These are phyloP conservation scores for Cryptosporidium andersoni DNA, from an alignment of 169 alveolate genomes.

Conservation along the genomic window DNA sequence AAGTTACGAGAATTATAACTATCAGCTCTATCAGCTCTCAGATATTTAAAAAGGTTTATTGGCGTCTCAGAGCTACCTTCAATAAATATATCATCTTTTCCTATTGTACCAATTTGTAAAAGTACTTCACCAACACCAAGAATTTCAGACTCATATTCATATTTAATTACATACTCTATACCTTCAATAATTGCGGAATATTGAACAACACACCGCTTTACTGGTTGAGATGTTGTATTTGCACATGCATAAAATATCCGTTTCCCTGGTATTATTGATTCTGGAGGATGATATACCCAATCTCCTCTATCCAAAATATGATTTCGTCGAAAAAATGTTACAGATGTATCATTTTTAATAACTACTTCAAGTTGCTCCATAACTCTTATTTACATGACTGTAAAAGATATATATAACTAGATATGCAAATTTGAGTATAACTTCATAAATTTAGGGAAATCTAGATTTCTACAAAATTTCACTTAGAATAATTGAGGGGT, in stretches of 20 bases:
- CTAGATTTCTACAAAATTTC: too few species aligned
- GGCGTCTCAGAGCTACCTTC: background rate
- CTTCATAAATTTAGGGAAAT: too few species aligned
- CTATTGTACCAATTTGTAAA: conserved; percentile 26
- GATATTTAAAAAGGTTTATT: too few species aligned
- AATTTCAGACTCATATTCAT: conserved; percentile 37
- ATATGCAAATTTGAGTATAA: too few species aligned
- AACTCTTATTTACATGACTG: background rate
- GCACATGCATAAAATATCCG: conserved; percentile 51
- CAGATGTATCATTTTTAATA: conserved; percentile 43
- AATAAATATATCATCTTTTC: conserved; percentile 4
- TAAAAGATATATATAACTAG: background rate
- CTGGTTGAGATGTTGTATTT: conserved; percentile 26
- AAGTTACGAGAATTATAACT: background rate
- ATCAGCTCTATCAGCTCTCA: background rate
- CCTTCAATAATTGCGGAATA: conserved; percentile 46
- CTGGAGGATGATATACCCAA: conserved; percentile 65
- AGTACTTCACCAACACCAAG: conserved; percentile 50
- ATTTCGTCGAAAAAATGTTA: conserved; percentile 42
- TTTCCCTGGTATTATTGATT: conserved; percentile 30
- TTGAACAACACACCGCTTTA: conserved; percentile 15
- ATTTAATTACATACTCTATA: conserved; percentile 30
- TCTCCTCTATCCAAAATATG: conserved; percentile 57
- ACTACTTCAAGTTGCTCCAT: conserved; percentile 64
- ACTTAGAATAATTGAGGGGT: too few species aligned